phyloP scores from a whole-genome alignment of 257 asterid species.

The Dorcoceras hygrometricum region DNA sequence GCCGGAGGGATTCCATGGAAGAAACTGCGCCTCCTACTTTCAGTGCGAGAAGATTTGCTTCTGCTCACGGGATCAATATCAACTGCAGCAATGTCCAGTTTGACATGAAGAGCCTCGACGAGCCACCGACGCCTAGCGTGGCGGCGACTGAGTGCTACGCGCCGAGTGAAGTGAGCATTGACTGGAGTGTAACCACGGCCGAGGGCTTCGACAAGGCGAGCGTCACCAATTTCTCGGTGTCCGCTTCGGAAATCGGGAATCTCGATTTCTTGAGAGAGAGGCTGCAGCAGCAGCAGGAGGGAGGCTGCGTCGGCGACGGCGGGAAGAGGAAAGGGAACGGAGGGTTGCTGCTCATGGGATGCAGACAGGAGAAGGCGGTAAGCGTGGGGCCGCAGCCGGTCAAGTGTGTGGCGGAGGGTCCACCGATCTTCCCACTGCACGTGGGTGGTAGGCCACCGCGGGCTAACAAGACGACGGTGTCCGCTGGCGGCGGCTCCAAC shows the following conservation, averaged over 20 bases:
- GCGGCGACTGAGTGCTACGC: constrained; percentile 74
- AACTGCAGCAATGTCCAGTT: constrained; percentile 13
- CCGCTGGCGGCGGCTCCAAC: constrained; percentile 43
- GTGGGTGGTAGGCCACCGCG: constrained; percentile 70
- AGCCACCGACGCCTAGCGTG: constrained; percentile 67
- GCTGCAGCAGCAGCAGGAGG: constrained; percentile 21
- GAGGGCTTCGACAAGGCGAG: constrained; percentile 72
- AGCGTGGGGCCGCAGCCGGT: constrained; percentile 75
- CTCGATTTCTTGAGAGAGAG: constrained; percentile 31
- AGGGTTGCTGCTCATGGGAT: constrained; percentile 55
- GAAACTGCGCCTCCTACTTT: constrained; percentile 37
- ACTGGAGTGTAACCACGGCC: constrained; percentile 93
- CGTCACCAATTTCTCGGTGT: constrained; percentile 47
- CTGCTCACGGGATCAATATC: constrained; percentile 20
- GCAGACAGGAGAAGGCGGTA: constrained; percentile 85
- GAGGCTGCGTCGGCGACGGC: constrained; percentile 24
- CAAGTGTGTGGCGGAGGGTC: constrained; percentile 38
- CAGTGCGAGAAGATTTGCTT: constrained; percentile 37
- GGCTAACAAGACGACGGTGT: constrained; percentile 46
- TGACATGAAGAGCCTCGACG: constrained; percentile 43
- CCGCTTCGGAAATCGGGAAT: constrained; percentile 50
- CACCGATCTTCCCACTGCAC: constrained; percentile 35
- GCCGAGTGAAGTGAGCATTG: constrained; percentile 87
- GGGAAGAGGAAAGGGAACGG: constrained; percentile 47
- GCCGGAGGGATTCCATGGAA: constrained; percentile 62